Base-by-base conservation (phyloP, 768 basidiomycete species). In the Cytidiella melzeri region DNA sequence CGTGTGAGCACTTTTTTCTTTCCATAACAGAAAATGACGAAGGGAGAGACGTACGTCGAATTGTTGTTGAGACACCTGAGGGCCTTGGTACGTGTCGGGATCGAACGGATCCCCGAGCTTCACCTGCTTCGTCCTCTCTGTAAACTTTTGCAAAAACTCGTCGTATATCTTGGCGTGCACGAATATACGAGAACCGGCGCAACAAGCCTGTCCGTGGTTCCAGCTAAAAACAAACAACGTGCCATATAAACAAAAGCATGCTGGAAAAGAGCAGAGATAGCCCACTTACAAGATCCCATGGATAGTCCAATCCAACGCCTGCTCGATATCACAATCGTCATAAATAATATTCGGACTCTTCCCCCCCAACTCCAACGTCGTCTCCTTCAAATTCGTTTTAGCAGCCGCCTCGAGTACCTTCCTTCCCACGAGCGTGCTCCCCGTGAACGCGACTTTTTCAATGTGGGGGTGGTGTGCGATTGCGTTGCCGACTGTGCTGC, bases 101-200 rank as follows among this genome's bases (percentile, higher is more conserved):
- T 57, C 58, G 69, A 92, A 90, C 1, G 88, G 87, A 57, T 87
- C 79, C 19, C 88, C 90, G 47, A 88, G 68, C 63, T 79, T 79
- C 64, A 86, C 67, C 0, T 60, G 41, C 61, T 69, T 66, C 43
- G 83, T 71, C 63, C 76, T 73, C 23, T 67, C 75, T 1, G 76
- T 75, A 65, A 90, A 83, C 25, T 64, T 65, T 44, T 66, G 58
- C 46, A 92, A 58, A 72, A 92, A 92, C 54, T 80, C 64, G 64
- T 92, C 89, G 68, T 92, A 92, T 57, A 92, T 79, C 3, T 71
- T 68, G 51, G 76, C 81, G 60, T 92, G 90, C 4, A 93, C 87
- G 60, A 76, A 91, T 59, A 92, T 81, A 53, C 92, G 79, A 19
- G 88, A 85, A 9, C 89, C 86, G 10, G 88, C 88, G 55, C 79